Evolutionary conservation across 1,284 basidiomycete genomes (phyloP), one percentile per base, ranked within the genome.

Genomic region (Gymnopus androsaceus): DNA sequence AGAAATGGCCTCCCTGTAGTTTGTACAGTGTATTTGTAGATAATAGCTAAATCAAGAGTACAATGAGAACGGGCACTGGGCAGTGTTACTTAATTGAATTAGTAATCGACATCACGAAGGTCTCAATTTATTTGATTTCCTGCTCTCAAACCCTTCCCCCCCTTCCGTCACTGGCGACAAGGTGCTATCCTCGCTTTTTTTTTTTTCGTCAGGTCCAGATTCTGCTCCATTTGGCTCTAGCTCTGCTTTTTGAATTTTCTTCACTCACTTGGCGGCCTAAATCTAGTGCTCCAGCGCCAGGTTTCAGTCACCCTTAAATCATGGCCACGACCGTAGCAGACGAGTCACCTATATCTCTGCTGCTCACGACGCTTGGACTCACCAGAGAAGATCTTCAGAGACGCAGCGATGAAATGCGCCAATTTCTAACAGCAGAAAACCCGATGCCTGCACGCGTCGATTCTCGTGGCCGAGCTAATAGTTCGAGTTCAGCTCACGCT

Each of bases 391-490:
- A 90, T 71, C 75, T 90, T 55, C 67, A 76, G 62, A 77, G 79
- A 65, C 84, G 80, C 64, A 87, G 82, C 63, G 77, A 83, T 69
- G 80, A 88, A 66, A 90, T 90, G 87, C 82, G 87, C 51, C 80
- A 84, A 58, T 88, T 88, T 72, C 75, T 90, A 57, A 83, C 81
- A 28, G 70, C 82, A 21, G 78, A 84, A 63, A 71, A 73, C 64
- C 64, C 69, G 54, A 65, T 69, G 55, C 67, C 76, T 67, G 69
- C 75, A 67, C 75, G 77, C 69, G 74, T 76, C 54, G 67, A 74
- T 54, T 68, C 77, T 57, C 70, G 62, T 56, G 74, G 74, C 56
- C 66, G 63, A 38, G 63, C 67, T 52, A 71, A 70, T 56, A 73
- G 73, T 52, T 59, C 73, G 55, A 67, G 68, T 59, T 69, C 71